phyloP scores from a whole-genome alignment of 306 rosid species.

The Cucurbita maxima region DNA sequence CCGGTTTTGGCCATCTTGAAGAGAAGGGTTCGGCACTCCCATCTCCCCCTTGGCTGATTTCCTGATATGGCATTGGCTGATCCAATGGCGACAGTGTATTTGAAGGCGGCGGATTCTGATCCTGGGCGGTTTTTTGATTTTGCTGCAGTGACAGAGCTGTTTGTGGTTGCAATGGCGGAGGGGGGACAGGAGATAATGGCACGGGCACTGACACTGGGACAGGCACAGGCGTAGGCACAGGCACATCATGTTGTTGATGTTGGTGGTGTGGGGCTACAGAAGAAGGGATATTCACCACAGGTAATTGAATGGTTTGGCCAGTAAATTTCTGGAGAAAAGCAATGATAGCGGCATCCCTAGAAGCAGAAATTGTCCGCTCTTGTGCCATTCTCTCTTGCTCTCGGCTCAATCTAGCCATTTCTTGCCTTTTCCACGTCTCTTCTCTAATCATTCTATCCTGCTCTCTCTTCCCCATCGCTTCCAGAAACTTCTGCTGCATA shows the following conservation, averaged over 20 bases:
- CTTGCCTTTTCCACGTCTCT: slow-evolving; percentile 35
- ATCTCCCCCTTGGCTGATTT: neutral
- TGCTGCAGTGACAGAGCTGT: neutral
- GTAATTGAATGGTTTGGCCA: slow-evolving; percentile 25
- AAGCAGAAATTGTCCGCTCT: slow-evolving; percentile 23
- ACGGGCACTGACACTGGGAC: slow-evolving; percentile 1
- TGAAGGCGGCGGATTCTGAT: neutral
- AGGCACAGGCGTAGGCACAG: neutral
- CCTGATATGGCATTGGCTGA: neutral
- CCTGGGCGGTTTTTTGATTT: neutral
- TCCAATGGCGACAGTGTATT: slow-evolving; percentile 10
- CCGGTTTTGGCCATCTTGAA: slow-evolving; percentile 36
- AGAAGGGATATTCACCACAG: neutral
- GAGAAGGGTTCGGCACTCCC: slow-evolving; percentile 10
- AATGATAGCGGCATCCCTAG: slow-evolving; percentile 32
- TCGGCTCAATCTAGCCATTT: slow-evolving; percentile 17
- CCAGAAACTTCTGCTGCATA: slow-evolving; percentile 36
- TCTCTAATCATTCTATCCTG: slow-evolving; percentile 28
- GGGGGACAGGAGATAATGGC: neutral
- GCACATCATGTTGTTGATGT: neutral
- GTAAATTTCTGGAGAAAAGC: slow-evolving; percentile 32
- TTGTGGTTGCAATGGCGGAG: neutral
- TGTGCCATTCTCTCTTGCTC: slow-evolving; percentile 28
- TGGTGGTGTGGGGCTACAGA: neutral
- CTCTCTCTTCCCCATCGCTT: slow-evolving; percentile 31